Conservation (phyloP, 768 basidiomycete species). For the Pleurotus giganteus region DNA sequence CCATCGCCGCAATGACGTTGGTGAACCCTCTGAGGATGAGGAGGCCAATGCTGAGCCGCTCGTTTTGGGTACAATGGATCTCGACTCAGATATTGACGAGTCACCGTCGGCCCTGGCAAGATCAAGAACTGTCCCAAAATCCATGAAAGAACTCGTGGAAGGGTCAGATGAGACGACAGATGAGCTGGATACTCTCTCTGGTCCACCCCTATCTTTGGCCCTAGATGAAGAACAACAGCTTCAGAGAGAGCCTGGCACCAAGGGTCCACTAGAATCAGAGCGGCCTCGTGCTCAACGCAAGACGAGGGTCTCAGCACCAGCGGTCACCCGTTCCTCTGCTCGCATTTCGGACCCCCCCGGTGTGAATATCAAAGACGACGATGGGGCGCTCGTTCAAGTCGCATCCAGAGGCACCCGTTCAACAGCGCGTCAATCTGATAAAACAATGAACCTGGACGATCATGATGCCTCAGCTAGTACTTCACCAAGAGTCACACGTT, state of each 20-base stretch:
- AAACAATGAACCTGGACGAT: no score
- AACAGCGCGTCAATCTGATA: no score
- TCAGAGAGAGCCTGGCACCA: background rate
- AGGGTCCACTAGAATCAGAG: background rate
- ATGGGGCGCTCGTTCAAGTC: no score
- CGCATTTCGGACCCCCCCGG: no score
- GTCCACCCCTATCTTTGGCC: background rate
- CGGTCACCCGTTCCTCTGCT: background rate
- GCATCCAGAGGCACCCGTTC: no score
- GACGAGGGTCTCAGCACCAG: background rate
- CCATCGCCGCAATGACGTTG: slow-evolving; percentile 6
- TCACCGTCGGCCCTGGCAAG: background rate
- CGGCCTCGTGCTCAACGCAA: background rate
- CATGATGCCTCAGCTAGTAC: no score
- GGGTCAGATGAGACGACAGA: slow-evolving; percentile 11
- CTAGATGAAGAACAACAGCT: background rate
- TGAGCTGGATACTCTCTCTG: background rate
- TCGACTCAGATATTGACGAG: slow-evolving; percentile 31
- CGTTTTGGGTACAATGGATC: slow-evolving; percentile 32
- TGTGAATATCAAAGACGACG: no score
- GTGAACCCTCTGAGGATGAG: slow-evolving; percentile 15
- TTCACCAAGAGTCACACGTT: no score
- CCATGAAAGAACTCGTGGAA: slow-evolving; percentile 66
- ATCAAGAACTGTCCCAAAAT: slow-evolving; percentile 39
- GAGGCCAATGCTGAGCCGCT: slow-evolving; percentile 18